Evolutionary conservation across 2,329 filamentous ascomycete species (phyloP).

Genomic region (Sporothrix globosa): DNA sequence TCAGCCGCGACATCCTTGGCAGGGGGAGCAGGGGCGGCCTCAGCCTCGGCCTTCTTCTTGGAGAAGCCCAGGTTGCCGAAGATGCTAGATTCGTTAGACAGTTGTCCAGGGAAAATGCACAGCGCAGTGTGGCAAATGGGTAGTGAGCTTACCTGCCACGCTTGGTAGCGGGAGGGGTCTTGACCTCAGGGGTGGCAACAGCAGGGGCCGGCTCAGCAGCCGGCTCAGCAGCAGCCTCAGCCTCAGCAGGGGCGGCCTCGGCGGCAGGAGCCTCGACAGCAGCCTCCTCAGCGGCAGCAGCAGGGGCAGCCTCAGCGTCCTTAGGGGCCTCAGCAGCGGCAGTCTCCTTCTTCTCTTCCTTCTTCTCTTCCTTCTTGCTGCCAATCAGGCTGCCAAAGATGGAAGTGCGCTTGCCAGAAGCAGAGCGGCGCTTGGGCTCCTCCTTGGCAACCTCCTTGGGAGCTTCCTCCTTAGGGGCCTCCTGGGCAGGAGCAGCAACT

Average conservation of each 20-base stretch:
- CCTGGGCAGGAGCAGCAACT: conserved; percentile 39
- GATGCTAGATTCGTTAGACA: conserved; percentile 49
- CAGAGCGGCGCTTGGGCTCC: conserved; percentile 62
- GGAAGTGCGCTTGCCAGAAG: conserved; percentile 67
- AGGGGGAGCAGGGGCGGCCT: conserved; percentile 48
- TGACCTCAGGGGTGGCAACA: conserved; percentile 46
- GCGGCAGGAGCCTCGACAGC: conserved; percentile 36
- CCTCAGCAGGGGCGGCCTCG: conserved; percentile 38
- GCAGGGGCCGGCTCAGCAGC: conserved; percentile 42
- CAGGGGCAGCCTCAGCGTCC: conserved; percentile 42
- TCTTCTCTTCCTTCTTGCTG: conserved; percentile 54
- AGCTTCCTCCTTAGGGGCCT: conserved; percentile 40
- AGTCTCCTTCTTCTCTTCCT: conserved; percentile 38
- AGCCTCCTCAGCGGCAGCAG: conserved; percentile 44
- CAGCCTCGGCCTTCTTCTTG: conserved; percentile 61
- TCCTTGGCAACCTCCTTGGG: conserved; percentile 47
- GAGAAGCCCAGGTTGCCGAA: conserved; percentile 59
- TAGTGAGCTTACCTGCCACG: conserved; percentile 40
- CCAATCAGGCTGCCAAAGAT: conserved; percentile 63
- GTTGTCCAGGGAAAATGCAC: conserved; percentile 39
- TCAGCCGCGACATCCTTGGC: conserved; percentile 50
- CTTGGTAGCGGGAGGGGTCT: conserved; percentile 48
- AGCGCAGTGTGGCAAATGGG: neutral
- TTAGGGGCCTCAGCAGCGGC: conserved; percentile 43
- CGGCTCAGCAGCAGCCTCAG: conserved; percentile 42